These are phyloP conservation scores for Pseudohalonectria lignicola DNA, from an alignment of 2,329 filamentous ascomycete species.

Conservation along the genomic window DNA sequence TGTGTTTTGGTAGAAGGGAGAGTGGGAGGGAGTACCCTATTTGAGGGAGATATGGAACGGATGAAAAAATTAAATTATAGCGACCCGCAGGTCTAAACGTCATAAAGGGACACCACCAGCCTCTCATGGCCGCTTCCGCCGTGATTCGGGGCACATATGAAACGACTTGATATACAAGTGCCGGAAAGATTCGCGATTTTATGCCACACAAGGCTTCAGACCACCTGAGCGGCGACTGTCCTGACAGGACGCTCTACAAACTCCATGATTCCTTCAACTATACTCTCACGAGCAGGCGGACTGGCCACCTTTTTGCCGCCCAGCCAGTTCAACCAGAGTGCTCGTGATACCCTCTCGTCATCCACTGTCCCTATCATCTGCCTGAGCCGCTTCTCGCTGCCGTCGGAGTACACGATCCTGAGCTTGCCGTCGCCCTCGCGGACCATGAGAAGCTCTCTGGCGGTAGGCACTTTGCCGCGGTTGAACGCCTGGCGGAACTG, in stretches of 20 bases:
- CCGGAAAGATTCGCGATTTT: not conserved
- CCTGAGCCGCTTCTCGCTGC: conserved; percentile 29
- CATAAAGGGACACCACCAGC: too few species aligned
- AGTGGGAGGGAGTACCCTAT: too few species aligned
- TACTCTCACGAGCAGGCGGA: conserved; percentile 66
- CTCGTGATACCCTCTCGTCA: conserved; percentile 70
- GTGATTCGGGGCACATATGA: too few species aligned
- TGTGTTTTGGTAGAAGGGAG: too few species aligned
- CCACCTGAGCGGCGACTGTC: conserved; percentile 71
- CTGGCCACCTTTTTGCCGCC: conserved; percentile 80
- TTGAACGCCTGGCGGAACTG: conserved; percentile 77
- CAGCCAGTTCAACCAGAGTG: conserved; percentile 86
- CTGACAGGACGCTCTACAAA: conserved; percentile 83
- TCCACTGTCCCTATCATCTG: conserved; percentile 56
- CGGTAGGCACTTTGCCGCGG: conserved; percentile 69
- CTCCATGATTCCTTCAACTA: conserved; percentile 79
- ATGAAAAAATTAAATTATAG: too few species aligned
- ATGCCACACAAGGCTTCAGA: too few species aligned
- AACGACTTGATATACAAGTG: too few species aligned
- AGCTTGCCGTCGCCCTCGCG: conserved; percentile 56
- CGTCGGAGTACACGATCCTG: conserved; percentile 54
- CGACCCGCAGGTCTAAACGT: too few species aligned
- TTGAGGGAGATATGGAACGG: too few species aligned
- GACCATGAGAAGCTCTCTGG: conserved; percentile 62
- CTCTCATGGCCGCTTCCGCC: too few species aligned